These are phyloP conservation scores for Serpula lacrymans DNA, from an alignment of 768 basidiomycete species.

Conservation along the genomic window DNA sequence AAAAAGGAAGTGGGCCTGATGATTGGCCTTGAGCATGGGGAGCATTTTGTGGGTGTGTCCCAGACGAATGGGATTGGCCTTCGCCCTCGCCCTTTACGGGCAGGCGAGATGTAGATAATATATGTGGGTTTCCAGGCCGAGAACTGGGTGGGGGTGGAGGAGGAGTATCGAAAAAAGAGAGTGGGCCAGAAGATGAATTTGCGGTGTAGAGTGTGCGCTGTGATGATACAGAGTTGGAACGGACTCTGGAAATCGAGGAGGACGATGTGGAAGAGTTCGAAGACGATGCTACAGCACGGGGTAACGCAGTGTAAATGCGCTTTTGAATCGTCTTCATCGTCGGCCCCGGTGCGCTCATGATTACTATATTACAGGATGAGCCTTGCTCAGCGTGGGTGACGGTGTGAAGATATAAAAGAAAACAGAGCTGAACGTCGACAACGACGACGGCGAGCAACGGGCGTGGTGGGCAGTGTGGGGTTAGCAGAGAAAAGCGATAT, in stretches of 20 bases:
- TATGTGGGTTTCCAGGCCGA: slow-evolving; percentile 36
- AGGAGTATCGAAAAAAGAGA: slow-evolving; percentile 39
- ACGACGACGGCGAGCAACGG: no score
- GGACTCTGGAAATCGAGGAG: slow-evolving; percentile 33
- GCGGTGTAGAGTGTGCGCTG: slow-evolving; percentile 42
- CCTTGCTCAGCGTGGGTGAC: slow-evolving; percentile 5
- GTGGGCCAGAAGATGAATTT: slow-evolving; percentile 23
- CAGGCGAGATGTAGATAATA: slow-evolving; percentile 40
- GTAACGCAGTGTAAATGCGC: slow-evolving; percentile 44
- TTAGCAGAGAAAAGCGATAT: no score
- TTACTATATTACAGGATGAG: no score
- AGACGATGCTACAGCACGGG: slow-evolving; percentile 27
- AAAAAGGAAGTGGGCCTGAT: slow-evolving; percentile 30
- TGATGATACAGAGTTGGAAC: slow-evolving; percentile 41
- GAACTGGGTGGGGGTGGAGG: slow-evolving; percentile 36
- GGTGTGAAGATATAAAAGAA: no score
- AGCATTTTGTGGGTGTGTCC: slow-evolving; percentile 27
- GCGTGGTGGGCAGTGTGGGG: no score
- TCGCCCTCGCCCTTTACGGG: slow-evolving; percentile 46
- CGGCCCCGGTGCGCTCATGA: slow-evolving; percentile 34
- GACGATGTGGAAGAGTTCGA: slow-evolving; percentile 23
- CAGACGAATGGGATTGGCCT: slow-evolving; percentile 31
- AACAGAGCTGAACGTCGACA: no score
- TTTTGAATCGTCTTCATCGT: slow-evolving; percentile 51
- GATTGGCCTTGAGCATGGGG: slow-evolving; percentile 34